A percentile compares a stretch with the other conserved stretches of the same genome.
These are phyloP conservation scores for Tylopilus sp. DNA, from an alignment of 1,284 basidiomycete species.

Conservation along the genomic window DNA sequence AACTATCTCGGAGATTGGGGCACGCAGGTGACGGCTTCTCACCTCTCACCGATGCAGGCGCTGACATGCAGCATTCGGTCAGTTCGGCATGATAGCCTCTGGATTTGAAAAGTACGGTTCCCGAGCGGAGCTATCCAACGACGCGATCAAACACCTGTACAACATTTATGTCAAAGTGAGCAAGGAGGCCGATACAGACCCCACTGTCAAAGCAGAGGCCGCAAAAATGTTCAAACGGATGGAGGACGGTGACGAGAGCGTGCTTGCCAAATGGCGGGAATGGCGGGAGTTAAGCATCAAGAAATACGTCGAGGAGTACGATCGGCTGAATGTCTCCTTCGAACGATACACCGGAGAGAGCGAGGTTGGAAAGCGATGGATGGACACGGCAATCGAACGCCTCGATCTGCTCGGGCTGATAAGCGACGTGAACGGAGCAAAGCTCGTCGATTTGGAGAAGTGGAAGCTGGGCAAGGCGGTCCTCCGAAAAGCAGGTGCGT, in stretches of 20 bases:
- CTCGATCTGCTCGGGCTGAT: conserved; percentile 59
- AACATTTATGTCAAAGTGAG: conserved; percentile 95
- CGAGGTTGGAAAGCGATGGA: conserved; percentile 77
- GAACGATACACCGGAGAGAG: conserved; percentile 96
- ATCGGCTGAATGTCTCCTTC: conserved; percentile 87
- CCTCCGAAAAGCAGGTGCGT: conserved; percentile 77
- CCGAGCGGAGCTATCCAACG: conserved; percentile 76
- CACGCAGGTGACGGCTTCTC: conserved; percentile 61
- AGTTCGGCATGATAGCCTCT: conserved; percentile 86
- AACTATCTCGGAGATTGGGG: conserved; percentile 98
- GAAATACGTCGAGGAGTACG: conserved; percentile 91
- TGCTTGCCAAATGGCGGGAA: conserved; percentile 85
- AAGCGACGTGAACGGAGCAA: conserved; percentile 67
- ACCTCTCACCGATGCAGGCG: not conserved
- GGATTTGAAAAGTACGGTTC: conserved; percentile 93
- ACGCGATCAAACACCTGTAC: conserved; percentile 95
- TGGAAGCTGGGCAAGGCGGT: conserved; percentile 92
- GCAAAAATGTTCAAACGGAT: conserved; percentile 93
- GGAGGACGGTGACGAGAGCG: conserved; percentile 88
- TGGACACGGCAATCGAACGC: conserved; percentile 64
- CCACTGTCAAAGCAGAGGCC: conserved; percentile 77
- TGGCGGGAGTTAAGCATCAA: conserved; percentile 93
- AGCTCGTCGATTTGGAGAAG: conserved; percentile 80
- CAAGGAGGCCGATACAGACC: conserved; percentile 73
- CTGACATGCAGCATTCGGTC: not conserved